Percentiles rank a stretch among this genome's conserved stretches.
Conservation (phyloP, 768 basidiomycete genomes). For the Lentinus tigrinus region DNA sequence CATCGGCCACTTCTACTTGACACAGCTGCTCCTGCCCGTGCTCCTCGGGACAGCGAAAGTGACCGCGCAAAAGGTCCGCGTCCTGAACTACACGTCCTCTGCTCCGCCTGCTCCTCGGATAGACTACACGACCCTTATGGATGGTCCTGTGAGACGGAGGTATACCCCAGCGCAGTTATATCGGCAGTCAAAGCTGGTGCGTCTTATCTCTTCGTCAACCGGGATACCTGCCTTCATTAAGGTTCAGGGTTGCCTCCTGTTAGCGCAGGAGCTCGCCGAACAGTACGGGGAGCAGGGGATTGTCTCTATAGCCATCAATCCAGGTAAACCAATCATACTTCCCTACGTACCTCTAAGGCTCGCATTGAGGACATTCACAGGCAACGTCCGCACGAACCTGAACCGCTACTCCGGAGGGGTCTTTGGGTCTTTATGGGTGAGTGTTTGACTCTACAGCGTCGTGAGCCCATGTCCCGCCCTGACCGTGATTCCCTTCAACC, state of each 20-base stretch:
- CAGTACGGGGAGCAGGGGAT: constrained; percentile 45
- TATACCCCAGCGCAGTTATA: constrained; percentile 16
- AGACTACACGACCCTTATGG: constrained; percentile 38
- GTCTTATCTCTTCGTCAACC: constrained; percentile 10
- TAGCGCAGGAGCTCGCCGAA: constrained; percentile 46
- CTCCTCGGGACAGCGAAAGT: constrained; percentile 40
- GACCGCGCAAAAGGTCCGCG: constrained; percentile 40
- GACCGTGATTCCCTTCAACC: not conserved
- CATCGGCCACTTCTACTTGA: constrained; percentile 53
- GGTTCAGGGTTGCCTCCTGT: constrained; percentile 22
- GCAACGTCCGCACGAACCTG: constrained; percentile 4
- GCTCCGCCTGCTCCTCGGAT: constrained; percentile 32
- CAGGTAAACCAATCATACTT: no score
- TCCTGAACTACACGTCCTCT: constrained; percentile 44
- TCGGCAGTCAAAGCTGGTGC: constrained; percentile 45
- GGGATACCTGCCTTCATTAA: no score
- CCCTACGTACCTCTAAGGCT: no score
- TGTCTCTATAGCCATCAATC: constrained; percentile 44
- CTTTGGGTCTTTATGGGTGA: not conserved
- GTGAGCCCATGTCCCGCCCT: not conserved
- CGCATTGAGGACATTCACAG: not conserved
- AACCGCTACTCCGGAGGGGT: not conserved
- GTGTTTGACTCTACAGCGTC: not conserved
- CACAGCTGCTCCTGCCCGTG: constrained; percentile 47
- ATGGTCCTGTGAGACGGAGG: constrained; percentile 22